phyloP scores from a whole-genome alignment of 345 rosid genomes.

The Populus davidiana region DNA sequence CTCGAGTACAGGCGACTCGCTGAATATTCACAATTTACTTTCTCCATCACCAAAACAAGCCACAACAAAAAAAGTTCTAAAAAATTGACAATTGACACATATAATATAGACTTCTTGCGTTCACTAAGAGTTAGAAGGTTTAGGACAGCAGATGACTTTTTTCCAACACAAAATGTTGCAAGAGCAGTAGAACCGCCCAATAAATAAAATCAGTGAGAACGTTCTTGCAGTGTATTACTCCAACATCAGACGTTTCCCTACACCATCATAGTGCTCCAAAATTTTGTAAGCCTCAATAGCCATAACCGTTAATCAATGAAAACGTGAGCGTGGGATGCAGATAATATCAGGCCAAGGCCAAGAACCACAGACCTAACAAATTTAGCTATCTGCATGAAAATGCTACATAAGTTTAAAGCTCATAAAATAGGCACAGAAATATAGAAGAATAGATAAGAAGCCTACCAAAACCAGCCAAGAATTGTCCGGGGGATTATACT shows the following conservation, averaged over 20 bases:
- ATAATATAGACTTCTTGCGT: not conserved
- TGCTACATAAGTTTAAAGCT: not conserved
- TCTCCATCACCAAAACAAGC: not conserved
- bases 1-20: not conserved
- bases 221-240: not conserved
- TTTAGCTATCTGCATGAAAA: slow-evolving; percentile 61
- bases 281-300: slow-evolving; percentile 77
- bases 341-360: slow-evolving; percentile 66
- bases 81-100: not conserved
- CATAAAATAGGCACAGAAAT: not conserved
- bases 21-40: not conserved
- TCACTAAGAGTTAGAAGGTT: not conserved
- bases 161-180: not conserved
- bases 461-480: slow-evolving; percentile 56
- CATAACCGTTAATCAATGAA: slow-evolving; percentile 78
- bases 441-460: slow-evolving; percentile 11
- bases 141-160: not conserved
- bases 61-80: not conserved
- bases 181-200: not conserved
- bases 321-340: slow-evolving; percentile 89
- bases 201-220: not conserved
- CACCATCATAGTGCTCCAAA: slow-evolving; percentile 88
- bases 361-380: slow-evolving; percentile 64
- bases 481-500: slow-evolving; percentile 46
- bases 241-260: slow-evolving; percentile 49